Base-by-base conservation (phyloP, 352 stramenopile genomes). In the Phytophthora meadii region DNA sequence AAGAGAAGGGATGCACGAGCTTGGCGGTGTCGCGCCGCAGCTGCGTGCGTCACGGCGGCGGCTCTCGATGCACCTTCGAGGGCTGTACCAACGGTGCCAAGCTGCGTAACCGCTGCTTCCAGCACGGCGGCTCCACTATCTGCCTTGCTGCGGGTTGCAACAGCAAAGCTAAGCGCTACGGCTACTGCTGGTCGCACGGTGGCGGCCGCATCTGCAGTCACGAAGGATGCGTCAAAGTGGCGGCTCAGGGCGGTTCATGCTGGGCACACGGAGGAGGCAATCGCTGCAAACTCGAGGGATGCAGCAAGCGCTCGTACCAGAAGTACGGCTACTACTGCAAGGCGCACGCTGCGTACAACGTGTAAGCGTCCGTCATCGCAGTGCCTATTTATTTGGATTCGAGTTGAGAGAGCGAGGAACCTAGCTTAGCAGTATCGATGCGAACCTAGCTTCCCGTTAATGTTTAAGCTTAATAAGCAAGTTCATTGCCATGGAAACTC, bases 191-290 rank as follows among this genome's bases (percentile, higher is more conserved):
- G 78, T 90, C 86, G 19, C 86, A 94, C 36, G 84, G 84, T 48
- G 87, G 87, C 51, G 87, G 84, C 39, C 77, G 76, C 54, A 89
- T 91, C 61, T 94, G 87, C 59, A 79, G 79, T 37, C 46, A 72
- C 17, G 71, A 75, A 5, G 73, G 68, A 10, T 94, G 86, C 66
- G 55, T 66, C 60, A 92, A 92, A 52, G 82, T 90, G 19, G 82
- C 84, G 17, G 82, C 82, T 0, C 81, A 90, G 22, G 79, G 83
- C 34, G 86, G 86, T 0, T 75, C 85, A 5, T 94, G 86, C 69
- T 92, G 85, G 81, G 84, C 84, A 0, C 85, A 94, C 63, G 86
- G 86, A n/a, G 86, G 83, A 15, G 84, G 85, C 59, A 89, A 89
- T 61, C 82, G 82, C 60, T 92, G 82, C 68, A 70, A 68, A 25